Conservation (phyloP, 371 early-diverging fungal species). For the Polyrhizophydium stewartii region DNA sequence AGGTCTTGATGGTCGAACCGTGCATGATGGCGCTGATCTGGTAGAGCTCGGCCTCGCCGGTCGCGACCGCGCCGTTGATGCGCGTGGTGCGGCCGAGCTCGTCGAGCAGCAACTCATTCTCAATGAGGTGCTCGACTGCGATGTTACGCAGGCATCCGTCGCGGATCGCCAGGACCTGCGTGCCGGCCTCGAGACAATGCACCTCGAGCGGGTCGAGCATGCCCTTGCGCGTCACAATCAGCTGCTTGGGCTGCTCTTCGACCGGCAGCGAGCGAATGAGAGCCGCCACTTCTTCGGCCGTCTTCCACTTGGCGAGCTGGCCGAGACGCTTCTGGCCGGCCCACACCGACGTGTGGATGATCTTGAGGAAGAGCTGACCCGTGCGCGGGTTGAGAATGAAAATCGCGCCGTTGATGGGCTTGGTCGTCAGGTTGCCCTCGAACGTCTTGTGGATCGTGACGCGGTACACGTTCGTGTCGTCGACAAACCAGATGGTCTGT, state of each 20-base stretch:
- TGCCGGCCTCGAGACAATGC: conserved; percentile 41
- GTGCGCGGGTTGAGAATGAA: conserved; percentile 98
- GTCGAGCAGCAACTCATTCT: background rate
- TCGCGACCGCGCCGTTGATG: background rate
- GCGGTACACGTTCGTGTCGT: conserved; percentile 98
- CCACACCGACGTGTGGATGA: conserved; percentile 98
- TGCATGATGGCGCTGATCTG: no score
- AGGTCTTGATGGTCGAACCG: no score
- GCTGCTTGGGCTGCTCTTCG: conserved; percentile 98
- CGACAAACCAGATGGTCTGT: conserved; percentile 98
- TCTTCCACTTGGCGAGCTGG: conserved; percentile 98
- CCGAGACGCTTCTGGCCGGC: conserved; percentile 98
- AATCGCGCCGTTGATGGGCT: conserved; percentile 98
- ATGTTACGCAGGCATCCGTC: background rate
- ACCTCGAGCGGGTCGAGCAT: conserved; percentile 99
- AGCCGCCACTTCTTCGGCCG: conserved; percentile 98
- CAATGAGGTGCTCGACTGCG: background rate
- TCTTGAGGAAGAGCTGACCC: conserved; percentile 97
- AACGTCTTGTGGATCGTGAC: conserved; percentile 99
- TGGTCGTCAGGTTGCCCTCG: conserved; percentile 96
- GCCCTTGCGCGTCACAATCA: conserved; percentile 97
- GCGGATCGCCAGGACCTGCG: background rate
- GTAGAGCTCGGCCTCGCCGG: no score
- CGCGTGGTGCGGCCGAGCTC: conserved; percentile 2
- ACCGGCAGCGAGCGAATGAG: conserved; percentile 96